phyloP scores from a whole-genome alignment of 2,329 filamentous ascomycete genomes.

The Trichoderma sp. region DNA sequence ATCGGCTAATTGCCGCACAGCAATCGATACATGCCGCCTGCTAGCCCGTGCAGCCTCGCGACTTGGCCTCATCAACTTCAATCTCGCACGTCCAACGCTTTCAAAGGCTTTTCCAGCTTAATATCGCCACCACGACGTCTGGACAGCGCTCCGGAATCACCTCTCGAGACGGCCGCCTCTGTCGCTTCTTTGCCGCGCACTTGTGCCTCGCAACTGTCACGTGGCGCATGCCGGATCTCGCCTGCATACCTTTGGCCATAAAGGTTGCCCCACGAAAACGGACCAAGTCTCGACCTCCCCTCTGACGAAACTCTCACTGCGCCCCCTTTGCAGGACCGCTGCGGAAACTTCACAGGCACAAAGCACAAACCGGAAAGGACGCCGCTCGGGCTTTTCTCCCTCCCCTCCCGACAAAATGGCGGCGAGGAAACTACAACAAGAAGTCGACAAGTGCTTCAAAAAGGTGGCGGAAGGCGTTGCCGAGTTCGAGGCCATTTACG shows the following conservation, averaged over 20 bases:
- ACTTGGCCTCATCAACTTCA: slow-evolving; percentile 26
- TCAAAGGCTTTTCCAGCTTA: background rate
- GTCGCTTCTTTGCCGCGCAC: slow-evolving; percentile 6
- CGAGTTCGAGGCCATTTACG: slow-evolving; percentile 93
- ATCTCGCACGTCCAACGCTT: slow-evolving; percentile 23
- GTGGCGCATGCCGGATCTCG: slow-evolving; percentile 4
- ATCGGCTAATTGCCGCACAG: slow-evolving; percentile 13
- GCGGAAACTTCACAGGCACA: background rate
- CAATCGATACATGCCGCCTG: slow-evolving; percentile 8
- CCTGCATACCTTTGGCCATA: slow-evolving; percentile 13
- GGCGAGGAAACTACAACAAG: slow-evolving; percentile 92
- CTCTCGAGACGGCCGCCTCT: slow-evolving; percentile 6
- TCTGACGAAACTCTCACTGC: background rate
- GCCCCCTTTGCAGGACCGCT: background rate
- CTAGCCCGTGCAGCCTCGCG: slow-evolving; percentile 25
- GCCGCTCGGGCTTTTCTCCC: slow-evolving; percentile 3
- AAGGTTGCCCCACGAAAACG: slow-evolving; percentile 21
- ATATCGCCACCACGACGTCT: background rate
- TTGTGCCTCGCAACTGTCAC: background rate
- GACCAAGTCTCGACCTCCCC: background rate
- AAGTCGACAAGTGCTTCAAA: slow-evolving; percentile 99
- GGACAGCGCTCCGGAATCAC: slow-evolving; percentile 6
- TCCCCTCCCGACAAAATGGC: slow-evolving; percentile 65
- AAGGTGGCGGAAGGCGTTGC: slow-evolving; percentile 91
- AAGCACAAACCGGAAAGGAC: slow-evolving; percentile 8